Conservation (phyloP, 2,329 filamentous ascomycete genomes). For the Stenocarpella maydis region DNA sequence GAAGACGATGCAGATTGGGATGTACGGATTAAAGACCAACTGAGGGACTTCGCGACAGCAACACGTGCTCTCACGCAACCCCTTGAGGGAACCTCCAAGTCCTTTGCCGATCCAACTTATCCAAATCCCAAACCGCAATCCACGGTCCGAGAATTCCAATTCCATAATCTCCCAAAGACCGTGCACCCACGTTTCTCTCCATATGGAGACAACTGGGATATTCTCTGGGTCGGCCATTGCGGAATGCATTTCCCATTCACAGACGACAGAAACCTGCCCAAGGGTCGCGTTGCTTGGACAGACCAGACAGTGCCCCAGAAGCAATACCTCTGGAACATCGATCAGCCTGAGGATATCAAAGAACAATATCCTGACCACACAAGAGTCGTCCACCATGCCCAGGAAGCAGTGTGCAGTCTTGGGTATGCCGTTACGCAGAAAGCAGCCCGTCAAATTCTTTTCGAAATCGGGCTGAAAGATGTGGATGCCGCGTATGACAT, state of each 20-base stretch:
- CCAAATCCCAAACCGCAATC: slow-evolving; percentile 34
- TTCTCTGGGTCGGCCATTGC: slow-evolving; percentile 61
- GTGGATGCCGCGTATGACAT: slow-evolving; percentile 50
- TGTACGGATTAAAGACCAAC: slow-evolving; percentile 50
- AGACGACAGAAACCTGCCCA: slow-evolving; percentile 37
- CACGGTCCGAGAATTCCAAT: slow-evolving; percentile 23
- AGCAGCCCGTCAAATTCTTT: slow-evolving; percentile 50
- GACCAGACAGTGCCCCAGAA: slow-evolving; percentile 47
- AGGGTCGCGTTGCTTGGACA: slow-evolving; percentile 43
- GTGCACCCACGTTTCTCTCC: slow-evolving; percentile 44
- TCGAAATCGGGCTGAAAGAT: slow-evolving; percentile 50
- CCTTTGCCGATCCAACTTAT: slow-evolving; percentile 42
- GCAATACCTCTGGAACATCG: slow-evolving; percentile 44
- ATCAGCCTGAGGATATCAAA: slow-evolving; percentile 44
- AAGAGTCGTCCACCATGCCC: slow-evolving; percentile 51
- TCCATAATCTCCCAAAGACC: slow-evolving; percentile 34
- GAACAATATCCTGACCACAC: slow-evolving; percentile 50
- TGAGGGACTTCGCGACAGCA: slow-evolving; percentile 43
- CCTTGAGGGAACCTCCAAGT: slow-evolving; percentile 25
- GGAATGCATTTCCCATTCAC: slow-evolving; percentile 46
- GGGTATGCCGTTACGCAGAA: slow-evolving; percentile 52
- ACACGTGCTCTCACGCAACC: slow-evolving; percentile 38
- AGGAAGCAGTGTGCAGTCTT: slow-evolving; percentile 50
- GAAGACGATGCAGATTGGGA: slow-evolving; percentile 60
- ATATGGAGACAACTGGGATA: slow-evolving; percentile 60